A percentile compares a stretch with the other conserved stretches of the same genome.
Evolutionary conservation across 345 rosid species (phyloP).

Genomic region (Acer yangbiense): DNA sequence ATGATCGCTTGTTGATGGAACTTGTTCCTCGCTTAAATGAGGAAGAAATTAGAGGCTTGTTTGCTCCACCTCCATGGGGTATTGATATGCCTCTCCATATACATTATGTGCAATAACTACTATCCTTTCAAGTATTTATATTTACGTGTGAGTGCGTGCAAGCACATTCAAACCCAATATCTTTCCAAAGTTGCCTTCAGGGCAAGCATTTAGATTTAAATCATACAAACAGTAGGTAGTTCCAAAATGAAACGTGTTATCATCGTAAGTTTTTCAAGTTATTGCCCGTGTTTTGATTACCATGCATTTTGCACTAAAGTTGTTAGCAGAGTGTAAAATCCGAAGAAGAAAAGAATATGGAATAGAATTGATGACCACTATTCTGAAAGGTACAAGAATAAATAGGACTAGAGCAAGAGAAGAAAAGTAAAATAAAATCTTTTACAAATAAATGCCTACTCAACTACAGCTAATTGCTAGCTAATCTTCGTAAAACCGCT

Average conservation of each 20-base stretch:
- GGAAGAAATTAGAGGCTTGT: conserved; percentile 86
- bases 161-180: background rate
- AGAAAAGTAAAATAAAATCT: too few relatives aligned
- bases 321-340: too few relatives aligned
- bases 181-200: background rate
- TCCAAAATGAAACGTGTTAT: background rate
- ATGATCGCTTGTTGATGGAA: conserved; percentile 92
- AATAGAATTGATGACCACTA: too few relatives aligned
- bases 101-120: background rate
- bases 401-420: too few relatives aligned
- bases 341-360: too few relatives aligned
- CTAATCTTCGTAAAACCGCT: too few relatives aligned
- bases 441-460: too few relatives aligned
- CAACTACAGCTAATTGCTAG: too few relatives aligned
- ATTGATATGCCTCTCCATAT: conserved; percentile 20
- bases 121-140: background rate
- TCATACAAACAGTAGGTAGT: background rate
- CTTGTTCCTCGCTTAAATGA: conserved; percentile 94
- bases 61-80: conserved; percentile 99
- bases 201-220: background rate
- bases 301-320: background rate
- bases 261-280: background rate
- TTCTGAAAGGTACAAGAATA: too few relatives aligned
- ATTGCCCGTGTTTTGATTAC: background rate
- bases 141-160: background rate